Evolutionary conservation across 164 flowering plant species (phyloP), one percentile per base, ranked within the genome.

Genomic region (Buxus sempervirens): DNA sequence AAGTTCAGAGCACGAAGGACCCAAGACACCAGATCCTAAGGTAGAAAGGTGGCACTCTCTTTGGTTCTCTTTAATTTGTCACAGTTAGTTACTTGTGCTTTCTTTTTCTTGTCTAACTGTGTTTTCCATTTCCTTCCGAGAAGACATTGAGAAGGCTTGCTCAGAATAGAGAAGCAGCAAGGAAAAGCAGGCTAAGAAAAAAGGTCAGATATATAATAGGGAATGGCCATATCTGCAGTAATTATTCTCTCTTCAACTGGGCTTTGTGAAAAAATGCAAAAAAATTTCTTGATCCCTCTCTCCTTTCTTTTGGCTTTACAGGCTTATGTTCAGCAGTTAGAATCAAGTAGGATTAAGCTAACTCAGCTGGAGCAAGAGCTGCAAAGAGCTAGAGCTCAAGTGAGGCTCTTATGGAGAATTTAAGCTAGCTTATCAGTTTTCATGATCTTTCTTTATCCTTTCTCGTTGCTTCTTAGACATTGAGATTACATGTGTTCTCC

Each of bases 111-210:
- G 42, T 28, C 24, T 64, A 5, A 57, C 55, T 57, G 32, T 64
- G 42, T 28, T 24, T 60, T n/a, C n/a, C 56, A 13, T 60, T 51
- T 54, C 22, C 59, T 53, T 66, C 0, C 66, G 61, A 24, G 64
- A 84, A 96, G 99, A 91, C 96, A 65, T 68, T 96, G 73, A 88
- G 99, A 82, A 88, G 99, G 74, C 96, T 96, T 56, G 98, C 99
- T 72, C 99, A 96, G 85, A 96, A 96, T 87, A 85, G 99, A 77
- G 99, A 96, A 70, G 99, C 99, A 79, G 99, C 99, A 21, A 82
- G 99, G 83, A 96, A 96, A 83, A 96, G 99, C 88, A 90, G 99
- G 76, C 86, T 96, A 1, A 83, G 99, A 68, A 96, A 96, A 77
- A 96, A 96, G 97, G 99, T 82, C 26, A 65, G 65, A 68, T 49